Conservation (phyloP, 352 stramenopile species). For the Phytopythium mirpurense region DNA sequence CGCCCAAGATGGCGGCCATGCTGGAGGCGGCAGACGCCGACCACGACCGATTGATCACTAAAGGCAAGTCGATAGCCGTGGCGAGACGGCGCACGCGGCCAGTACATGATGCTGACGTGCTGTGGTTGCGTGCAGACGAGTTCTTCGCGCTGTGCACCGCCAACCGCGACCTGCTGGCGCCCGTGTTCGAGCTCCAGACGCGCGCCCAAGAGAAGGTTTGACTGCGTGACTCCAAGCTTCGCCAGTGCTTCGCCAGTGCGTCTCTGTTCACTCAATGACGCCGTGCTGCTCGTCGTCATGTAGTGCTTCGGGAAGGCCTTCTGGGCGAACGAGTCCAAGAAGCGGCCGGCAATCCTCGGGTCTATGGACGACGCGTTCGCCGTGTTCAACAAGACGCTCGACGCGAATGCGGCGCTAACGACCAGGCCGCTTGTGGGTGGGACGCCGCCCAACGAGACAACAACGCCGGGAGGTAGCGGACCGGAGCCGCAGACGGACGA, state of each 20-base stretch:
- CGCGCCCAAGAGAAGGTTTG: conserved; percentile 19
- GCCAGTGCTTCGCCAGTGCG: too few species aligned
- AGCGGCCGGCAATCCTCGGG: conserved; percentile 1
- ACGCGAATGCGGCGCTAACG: background rate
- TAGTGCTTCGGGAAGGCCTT: conserved; percentile 32
- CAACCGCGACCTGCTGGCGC: conserved; percentile 34
- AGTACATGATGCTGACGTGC: conserved; percentile 1
- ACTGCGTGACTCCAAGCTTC: too few species aligned
- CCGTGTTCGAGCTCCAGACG: conserved; percentile 33
- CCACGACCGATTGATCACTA: conserved; percentile 22
- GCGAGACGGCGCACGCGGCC: too few species aligned
- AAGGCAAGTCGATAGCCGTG: too few species aligned
- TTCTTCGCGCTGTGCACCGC: conserved; percentile 31
- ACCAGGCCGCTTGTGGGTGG: background rate
- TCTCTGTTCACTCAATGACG: background rate
- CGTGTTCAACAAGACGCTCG: conserved; percentile 3
- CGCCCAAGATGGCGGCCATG: conserved; percentile 24
- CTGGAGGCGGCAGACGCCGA: conserved; percentile 31
- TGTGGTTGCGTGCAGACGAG: conserved; percentile 17
- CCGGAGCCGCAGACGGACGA: background rate
- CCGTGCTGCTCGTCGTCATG: background rate
- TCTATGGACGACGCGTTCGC: conserved; percentile 3
- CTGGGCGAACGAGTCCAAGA: conserved; percentile 25
- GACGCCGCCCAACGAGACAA: background rate
- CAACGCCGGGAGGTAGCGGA: too few species aligned